A percentile compares a stretch with the other conserved stretches of the same genome.
phyloP scores from a whole-genome alignment of 2,329 filamentous ascomycete species.

The Apiospora pterosperma region DNA sequence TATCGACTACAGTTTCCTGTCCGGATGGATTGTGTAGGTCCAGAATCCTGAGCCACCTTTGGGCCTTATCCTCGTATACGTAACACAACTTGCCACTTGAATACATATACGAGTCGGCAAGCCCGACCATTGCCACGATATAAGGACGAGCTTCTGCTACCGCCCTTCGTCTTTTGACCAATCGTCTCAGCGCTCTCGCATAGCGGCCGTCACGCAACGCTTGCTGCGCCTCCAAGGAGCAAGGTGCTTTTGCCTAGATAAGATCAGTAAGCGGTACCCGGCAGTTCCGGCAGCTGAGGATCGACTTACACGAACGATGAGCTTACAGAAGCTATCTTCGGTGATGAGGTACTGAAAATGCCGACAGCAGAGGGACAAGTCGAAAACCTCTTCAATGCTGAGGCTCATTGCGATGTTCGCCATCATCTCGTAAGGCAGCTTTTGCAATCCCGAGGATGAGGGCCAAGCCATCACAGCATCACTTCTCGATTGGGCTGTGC shows the following conservation, averaged over 20 bases:
- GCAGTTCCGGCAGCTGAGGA: constrained; percentile 14
- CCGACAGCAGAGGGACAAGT: constrained; percentile 50
- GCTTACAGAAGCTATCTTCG: constrained; percentile 51
- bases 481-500: background rate
- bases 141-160: constrained; percentile 61
- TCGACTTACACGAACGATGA: background rate
- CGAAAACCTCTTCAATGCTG: constrained; percentile 54
- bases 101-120: constrained; percentile 61
- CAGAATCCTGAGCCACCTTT: constrained; percentile 50
- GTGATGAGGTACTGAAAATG: constrained; percentile 47
- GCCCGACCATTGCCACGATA: constrained; percentile 54
- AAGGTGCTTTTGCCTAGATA: constrained; percentile 29
- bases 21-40: constrained; percentile 48
- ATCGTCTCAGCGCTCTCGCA: constrained; percentile 52
- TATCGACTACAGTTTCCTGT: constrained; percentile 54
- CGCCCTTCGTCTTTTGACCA: constrained; percentile 59
- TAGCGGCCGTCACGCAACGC: constrained; percentile 33
- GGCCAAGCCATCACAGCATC: background rate
- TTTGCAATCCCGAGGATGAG: background rate
- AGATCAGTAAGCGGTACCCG: constrained; percentile 16
- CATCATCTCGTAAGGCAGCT: constrained; percentile 62
- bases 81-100: constrained; percentile 64
- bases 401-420: constrained; percentile 54
- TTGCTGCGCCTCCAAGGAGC: constrained; percentile 28
- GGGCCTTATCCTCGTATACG: constrained; percentile 38